These are phyloP conservation scores for Parsonsia alboflavescens DNA, from an alignment of 257 asterid species.

Conservation along the genomic window DNA sequence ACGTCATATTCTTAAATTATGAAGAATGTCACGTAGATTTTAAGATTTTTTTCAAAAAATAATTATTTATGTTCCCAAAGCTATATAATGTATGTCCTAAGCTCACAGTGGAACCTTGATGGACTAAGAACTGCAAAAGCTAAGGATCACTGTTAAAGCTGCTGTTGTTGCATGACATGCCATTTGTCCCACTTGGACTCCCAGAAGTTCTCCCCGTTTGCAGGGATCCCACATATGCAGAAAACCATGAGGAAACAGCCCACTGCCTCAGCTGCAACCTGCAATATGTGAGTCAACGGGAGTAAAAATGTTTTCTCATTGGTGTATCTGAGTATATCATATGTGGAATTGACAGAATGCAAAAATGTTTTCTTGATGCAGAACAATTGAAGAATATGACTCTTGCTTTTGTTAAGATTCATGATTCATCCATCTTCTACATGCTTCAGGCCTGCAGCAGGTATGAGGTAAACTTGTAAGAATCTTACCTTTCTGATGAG, in stretches of 20 bases:
- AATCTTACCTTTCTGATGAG: constrained; percentile 5
- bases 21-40: too few relatives aligned
- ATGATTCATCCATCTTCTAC: too few relatives aligned
- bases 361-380: background rate
- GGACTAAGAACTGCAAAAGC: too few relatives aligned
- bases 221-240: constrained; percentile 64
- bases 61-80: too few relatives aligned
- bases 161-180: constrained; percentile 85
- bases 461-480: too few relatives aligned
- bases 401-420: too few relatives aligned
- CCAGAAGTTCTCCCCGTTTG: constrained; percentile 53
- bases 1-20: too few relatives aligned
- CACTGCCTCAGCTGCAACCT: constrained; percentile 72
- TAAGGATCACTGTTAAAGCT: constrained; percentile 56
- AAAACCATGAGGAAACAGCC: constrained; percentile 70
- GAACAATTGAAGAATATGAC: background rate
- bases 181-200: constrained; percentile 45
- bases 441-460: too few relatives aligned
- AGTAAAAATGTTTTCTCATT: background rate
- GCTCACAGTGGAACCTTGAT: too few relatives aligned
- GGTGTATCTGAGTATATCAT: background rate
- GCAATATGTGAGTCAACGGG: constrained; percentile 3
- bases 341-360: background rate
- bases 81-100: too few relatives aligned
- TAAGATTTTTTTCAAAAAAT: too few relatives aligned